phyloP scores from a whole-genome alignment of 257 asterid species.

The Nicotiana otophora region DNA sequence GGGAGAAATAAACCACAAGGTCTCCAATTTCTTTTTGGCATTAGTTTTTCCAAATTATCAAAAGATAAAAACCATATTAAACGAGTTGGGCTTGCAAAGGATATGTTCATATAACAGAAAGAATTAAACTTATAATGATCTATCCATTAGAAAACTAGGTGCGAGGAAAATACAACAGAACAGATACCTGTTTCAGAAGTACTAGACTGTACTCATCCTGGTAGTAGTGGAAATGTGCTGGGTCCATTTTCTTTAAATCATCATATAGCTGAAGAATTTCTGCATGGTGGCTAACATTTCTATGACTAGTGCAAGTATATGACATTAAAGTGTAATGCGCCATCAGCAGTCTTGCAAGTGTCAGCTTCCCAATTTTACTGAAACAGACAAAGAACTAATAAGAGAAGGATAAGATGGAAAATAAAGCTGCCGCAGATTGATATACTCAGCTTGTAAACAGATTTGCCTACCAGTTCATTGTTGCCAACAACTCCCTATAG shows the following conservation, averaged over 20 bases:
- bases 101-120: neutral
- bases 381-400: conserved; percentile 16
- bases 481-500: conserved; percentile 64
- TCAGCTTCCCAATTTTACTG: conserved; percentile 96
- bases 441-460: conserved; percentile 7
- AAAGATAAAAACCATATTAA: neutral
- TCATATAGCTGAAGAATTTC: conserved; percentile 71
- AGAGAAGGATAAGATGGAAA: conserved; percentile 12
- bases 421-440: neutral
- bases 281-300: conserved; percentile 33
- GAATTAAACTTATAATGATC: neutral
- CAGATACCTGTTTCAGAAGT: conserved; percentile 65
- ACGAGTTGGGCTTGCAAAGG: neutral
- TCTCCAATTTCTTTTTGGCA: neutral
- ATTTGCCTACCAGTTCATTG: conserved; percentile 59
- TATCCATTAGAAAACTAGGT: neutral
- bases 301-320: conserved; percentile 26
- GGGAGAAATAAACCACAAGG: neutral
- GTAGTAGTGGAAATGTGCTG: conserved; percentile 62
- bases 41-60: neutral
- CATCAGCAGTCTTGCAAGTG: conserved; percentile 85
- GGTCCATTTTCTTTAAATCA: conserved; percentile 72
- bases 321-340: conserved; percentile 54
- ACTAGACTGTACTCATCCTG: conserved; percentile 71
- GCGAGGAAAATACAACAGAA: neutral